These are phyloP conservation scores for Microcyclospora pomicola DNA, from an alignment of 2,329 filamentous ascomycete genomes.

Conservation along the genomic window DNA sequence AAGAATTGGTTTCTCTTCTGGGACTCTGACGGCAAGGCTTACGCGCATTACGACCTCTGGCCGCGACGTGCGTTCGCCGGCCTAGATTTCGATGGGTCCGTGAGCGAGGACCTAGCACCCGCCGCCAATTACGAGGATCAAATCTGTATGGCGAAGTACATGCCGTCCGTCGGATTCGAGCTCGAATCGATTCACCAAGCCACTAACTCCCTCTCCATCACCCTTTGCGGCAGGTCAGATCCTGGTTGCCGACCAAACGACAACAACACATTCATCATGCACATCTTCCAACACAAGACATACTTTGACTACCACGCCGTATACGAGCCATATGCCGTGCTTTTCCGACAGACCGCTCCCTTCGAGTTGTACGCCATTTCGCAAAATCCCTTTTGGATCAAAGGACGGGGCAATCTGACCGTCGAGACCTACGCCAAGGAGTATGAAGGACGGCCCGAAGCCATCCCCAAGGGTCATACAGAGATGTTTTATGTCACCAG, in stretches of 20 bases:
- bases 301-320: constrained; percentile 32
- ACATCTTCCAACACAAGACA: constrained; percentile 41
- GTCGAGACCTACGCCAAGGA: constrained; percentile 10
- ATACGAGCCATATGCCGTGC: constrained; percentile 42
- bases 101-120: constrained; percentile 34
- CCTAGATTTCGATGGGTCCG: constrained; percentile 31
- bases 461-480: constrained; percentile 19
- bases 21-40: constrained; percentile 33
- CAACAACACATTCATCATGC: constrained; percentile 40
- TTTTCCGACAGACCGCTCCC: constrained; percentile 34
- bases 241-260: constrained; percentile 27
- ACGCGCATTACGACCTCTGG: constrained; percentile 39
- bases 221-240: constrained; percentile 38
- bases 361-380: constrained; percentile 39
- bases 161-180: not conserved
- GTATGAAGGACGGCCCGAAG: not conserved
- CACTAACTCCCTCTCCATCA: constrained; percentile 43
- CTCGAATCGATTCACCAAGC: constrained; percentile 42
- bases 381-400: constrained; percentile 39
- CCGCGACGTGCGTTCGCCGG: constrained; percentile 36
- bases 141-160: constrained; percentile 32
- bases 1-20: constrained; percentile 52
- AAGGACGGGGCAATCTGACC: constrained; percentile 28
- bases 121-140: constrained; percentile 26
- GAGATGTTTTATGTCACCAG: constrained; percentile 48